Evolutionary conservation across 139 green algal genomes (phyloP).

Genomic region (Micractinium sp.): DNA sequence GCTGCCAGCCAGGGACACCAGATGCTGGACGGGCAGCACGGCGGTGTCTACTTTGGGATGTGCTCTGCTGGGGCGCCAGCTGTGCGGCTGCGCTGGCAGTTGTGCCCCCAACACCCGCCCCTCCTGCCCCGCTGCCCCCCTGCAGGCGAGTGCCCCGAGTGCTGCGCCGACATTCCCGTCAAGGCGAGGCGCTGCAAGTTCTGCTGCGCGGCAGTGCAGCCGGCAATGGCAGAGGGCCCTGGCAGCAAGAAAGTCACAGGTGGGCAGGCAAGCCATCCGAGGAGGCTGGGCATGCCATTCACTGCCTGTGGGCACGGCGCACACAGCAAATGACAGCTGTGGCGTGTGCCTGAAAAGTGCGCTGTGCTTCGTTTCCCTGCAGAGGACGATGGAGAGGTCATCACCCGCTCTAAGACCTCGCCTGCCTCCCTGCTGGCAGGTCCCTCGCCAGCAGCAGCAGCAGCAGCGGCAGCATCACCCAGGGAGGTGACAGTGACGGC

Average conservation of each 20-base stretch:
- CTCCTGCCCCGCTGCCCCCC: neutral
- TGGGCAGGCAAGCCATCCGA: neutral
- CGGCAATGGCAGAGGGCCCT: neutral
- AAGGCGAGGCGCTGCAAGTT: constrained; percentile 14
- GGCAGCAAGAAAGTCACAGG: neutral
- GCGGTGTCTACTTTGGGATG: neutral
- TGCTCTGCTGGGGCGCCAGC: no score
- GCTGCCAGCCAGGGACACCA: neutral
- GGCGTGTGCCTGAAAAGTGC: neutral
- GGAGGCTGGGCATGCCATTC: neutral
- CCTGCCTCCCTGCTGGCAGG: no score
- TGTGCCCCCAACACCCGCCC: neutral
- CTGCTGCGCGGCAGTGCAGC: neutral
- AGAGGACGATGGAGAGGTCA: neutral
- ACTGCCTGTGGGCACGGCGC: no score
- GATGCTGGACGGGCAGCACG: neutral
- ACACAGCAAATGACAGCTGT: neutral
- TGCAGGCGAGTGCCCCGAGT: neutral
- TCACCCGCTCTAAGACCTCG: neutral
- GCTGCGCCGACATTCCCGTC: neutral
- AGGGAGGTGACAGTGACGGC: neutral
- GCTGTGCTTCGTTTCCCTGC: neutral
- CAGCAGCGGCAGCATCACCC: neutral
- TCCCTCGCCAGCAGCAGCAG: neutral
- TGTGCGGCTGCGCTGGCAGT: no score